phyloP scores from a whole-genome alignment of 208 protist genomes.

The Wallacemonas collosoma region DNA sequence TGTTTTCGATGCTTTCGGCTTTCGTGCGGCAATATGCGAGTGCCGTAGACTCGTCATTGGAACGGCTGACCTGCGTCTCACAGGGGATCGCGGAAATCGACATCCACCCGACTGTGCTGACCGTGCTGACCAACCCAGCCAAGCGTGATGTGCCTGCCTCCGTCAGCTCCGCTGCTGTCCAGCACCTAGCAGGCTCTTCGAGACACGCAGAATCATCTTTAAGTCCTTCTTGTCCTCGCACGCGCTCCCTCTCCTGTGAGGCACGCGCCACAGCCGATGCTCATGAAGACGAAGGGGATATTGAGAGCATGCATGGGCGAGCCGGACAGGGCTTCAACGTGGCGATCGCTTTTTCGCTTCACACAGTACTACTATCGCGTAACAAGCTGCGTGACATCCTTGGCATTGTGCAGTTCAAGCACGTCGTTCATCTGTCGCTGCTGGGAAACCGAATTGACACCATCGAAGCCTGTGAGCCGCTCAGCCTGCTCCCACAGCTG shows the following conservation, averaged over 20 bases:
- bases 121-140: conserved; percentile 42
- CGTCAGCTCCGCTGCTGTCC: conserved; percentile 22
- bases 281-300: background rate
- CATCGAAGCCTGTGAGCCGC: conserved; percentile 81
- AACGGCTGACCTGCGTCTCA: conserved; percentile 69
- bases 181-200: background rate
- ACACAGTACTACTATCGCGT: conserved; percentile 79
- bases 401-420: conserved; percentile 80
- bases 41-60: conserved; percentile 60
- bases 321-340: conserved; percentile 41
- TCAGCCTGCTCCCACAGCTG: conserved; percentile 69
- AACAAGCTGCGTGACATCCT: conserved; percentile 65
- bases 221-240: too few species aligned
- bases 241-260: too few species aligned
- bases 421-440: conserved; percentile 79
- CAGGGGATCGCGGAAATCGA: conserved; percentile 70
- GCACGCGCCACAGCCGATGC: too few species aligned
- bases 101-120: conserved; percentile 59
- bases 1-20: conserved; percentile 34
- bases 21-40: conserved; percentile 46
- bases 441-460: conserved; percentile 72
- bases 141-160: conserved; percentile 23
- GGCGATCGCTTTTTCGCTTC: conserved; percentile 64
- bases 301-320: background rate
- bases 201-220: too few species aligned